These are phyloP conservation scores for Rhynchospora breviuscula DNA, from an alignment of 176 grass and related monocot genomes.

Conservation along the genomic window DNA sequence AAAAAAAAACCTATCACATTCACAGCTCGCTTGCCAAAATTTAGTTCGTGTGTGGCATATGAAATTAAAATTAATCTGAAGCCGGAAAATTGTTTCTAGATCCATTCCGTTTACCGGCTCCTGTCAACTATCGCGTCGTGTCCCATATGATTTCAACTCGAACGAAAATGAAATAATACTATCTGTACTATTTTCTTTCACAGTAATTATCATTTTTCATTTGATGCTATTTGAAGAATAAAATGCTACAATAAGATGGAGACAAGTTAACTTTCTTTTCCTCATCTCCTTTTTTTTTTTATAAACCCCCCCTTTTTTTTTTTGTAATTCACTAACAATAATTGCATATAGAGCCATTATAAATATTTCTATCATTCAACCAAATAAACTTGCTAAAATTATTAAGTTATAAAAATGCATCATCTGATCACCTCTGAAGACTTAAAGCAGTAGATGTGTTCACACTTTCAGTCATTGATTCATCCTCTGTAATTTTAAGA, in stretches of 20 bases:
- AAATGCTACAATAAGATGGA: not conserved
- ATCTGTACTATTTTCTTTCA: not conserved
- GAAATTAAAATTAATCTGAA: too few relatives aligned
- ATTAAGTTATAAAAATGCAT: not conserved
- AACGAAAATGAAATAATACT: not conserved
- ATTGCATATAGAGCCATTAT: not conserved
- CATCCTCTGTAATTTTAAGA: not conserved
- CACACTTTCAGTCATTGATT: not conserved
- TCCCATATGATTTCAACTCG: too few relatives aligned
- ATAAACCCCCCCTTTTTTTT: not conserved
- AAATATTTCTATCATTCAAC: not conserved
- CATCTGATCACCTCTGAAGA: not conserved
- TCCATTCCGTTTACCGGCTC: too few relatives aligned
- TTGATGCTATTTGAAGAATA: not conserved
- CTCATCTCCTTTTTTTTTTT: not conserved
- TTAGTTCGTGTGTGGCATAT: too few relatives aligned
- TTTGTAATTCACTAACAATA: not conserved
- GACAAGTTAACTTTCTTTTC: not conserved
- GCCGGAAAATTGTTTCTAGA: too few relatives aligned
- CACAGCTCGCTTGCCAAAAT: too few relatives aligned
- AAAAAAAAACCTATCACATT: too few relatives aligned
- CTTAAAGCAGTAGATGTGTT: slow-evolving; percentile 9
- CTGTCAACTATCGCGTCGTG: too few relatives aligned
- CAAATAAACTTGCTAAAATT: not conserved
- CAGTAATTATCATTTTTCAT: not conserved